These are phyloP conservation scores for Nigrospora osmanthi DNA, from an alignment of 2,329 filamentous ascomycete species.

Conservation along the genomic window DNA sequence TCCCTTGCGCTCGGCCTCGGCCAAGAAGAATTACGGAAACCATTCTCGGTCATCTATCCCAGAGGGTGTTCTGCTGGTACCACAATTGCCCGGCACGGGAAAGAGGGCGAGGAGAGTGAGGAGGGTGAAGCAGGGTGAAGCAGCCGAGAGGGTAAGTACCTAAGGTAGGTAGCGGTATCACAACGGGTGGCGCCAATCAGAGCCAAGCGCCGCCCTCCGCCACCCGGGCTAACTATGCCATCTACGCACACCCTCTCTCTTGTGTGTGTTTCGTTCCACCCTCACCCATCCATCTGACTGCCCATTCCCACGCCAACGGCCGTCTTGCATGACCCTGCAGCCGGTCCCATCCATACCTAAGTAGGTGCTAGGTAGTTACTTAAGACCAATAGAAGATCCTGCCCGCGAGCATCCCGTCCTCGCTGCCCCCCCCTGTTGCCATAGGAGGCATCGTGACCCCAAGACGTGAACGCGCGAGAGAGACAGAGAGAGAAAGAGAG, in stretches of 20 bases:
- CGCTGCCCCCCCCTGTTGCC: constrained; percentile 3
- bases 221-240: constrained; percentile 3
- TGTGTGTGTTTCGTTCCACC: constrained; percentile 1
- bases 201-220: constrained; percentile 2
- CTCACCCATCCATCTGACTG: constrained; percentile 1
- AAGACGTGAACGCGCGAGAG: no score
- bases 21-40: neutral
- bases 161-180: constrained; percentile 1
- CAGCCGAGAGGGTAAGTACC: neutral
- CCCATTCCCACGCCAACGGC: constrained; percentile 5
- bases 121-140: neutral
- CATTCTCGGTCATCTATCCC: no score
- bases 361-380: neutral
- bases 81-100: no score
- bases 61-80: no score
- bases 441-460: constrained; percentile 1
- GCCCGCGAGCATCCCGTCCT: no score
- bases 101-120: neutral
- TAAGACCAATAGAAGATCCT: constrained; percentile 7
- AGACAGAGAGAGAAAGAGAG: no score
- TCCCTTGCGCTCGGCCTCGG: no score
- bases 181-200: constrained; percentile 4
- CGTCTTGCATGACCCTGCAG: constrained; percentile 9
- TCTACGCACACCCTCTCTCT: constrained; percentile 6
- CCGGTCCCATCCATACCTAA: constrained; percentile 1